Conservation (phyloP, 2,329 filamentous ascomycete species). For the Rutstroemia sp. region DNA sequence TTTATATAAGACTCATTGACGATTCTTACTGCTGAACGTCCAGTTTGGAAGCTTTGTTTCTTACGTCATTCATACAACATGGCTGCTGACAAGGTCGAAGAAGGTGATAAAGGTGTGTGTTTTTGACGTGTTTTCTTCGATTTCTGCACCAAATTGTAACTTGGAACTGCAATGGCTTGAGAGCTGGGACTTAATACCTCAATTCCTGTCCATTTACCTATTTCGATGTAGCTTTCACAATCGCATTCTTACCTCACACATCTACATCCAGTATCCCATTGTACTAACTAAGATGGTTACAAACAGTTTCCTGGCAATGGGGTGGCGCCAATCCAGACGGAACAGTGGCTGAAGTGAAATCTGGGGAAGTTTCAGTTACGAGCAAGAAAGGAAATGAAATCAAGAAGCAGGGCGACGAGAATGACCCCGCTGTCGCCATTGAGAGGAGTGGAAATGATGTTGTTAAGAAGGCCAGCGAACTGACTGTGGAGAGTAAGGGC, state of each 20-base stretch:
- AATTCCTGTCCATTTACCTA: no score
- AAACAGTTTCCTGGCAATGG: constrained; percentile 56
- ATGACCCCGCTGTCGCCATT: constrained; percentile 54
- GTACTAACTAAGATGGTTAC: neutral
- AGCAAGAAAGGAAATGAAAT: constrained; percentile 57
- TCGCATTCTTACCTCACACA: neutral
- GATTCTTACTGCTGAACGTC: neutral
- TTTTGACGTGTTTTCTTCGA: constrained; percentile 5
- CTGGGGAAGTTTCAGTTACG: constrained; percentile 53
- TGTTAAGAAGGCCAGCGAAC: constrained; percentile 54
- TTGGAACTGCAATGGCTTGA: neutral
- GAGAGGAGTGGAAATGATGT: constrained; percentile 55
- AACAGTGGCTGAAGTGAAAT: constrained; percentile 48
- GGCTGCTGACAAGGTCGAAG: constrained; percentile 40
- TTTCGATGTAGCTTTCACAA: neutral
- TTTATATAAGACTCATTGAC: neutral
- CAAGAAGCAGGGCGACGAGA: constrained; percentile 52
- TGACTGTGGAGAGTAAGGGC: constrained; percentile 37
- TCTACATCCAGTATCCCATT: neutral
- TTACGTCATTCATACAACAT: constrained; percentile 25
- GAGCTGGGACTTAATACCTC: neutral
- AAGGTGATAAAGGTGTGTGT: constrained; percentile 41
- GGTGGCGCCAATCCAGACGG: constrained; percentile 46
- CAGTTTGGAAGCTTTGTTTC: constrained; percentile 1
- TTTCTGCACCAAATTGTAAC: neutral